Evolutionary conservation across 495 filamentous ascomycete species (phyloP), one percentile per base, ranked within the genome.

Genomic region (Lophium mytilinum): DNA sequence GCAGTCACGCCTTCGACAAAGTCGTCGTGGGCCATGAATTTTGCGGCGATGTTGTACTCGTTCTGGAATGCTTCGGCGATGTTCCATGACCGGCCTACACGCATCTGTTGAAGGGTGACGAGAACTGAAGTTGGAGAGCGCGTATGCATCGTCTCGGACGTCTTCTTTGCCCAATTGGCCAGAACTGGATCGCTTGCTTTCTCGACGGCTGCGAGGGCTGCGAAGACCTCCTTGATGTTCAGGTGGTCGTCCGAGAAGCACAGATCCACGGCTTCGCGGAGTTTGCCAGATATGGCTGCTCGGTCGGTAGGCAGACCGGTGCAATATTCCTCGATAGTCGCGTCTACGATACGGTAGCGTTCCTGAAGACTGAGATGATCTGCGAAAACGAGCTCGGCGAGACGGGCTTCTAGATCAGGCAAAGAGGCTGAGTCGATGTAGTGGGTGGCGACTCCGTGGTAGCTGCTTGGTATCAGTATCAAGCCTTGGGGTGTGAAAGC

Each of bases 391-490:
- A 98, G 78, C 69, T 98, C 93, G 0, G 88, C 85, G 17, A 98
- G 82, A 56, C 93, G 89, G 14, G 82, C 77, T 64, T 95, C 90
- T 40, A 97, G 79, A 62, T 77, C 83, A 37, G 83, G 80, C 21
- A 98, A 77, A 59, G 82, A 83, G 37, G 88, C 87, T 14, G 90
- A 96, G 78, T 98, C 86, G 51, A 98, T 74, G 71, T 92, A 97
- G 75, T 97, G 92, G 11, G 92, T 96, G 52, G 92, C 92, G 59
- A 96, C 77, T 41, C 91, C 90, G 39, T 88, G 74, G 72, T 86
- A 88, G 55, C 45, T 48, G 45, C 24, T 30, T 30, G 24, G 24
- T 30, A 30, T 30, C 14, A 48, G 14, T 47, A 65, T 53, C 43
- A 18, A 37, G 37, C 45, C 56, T 58, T 30, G 60, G 19, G 17